Conservation (phyloP, 169 alveolate species). For the Eimeria maxima region DNA sequence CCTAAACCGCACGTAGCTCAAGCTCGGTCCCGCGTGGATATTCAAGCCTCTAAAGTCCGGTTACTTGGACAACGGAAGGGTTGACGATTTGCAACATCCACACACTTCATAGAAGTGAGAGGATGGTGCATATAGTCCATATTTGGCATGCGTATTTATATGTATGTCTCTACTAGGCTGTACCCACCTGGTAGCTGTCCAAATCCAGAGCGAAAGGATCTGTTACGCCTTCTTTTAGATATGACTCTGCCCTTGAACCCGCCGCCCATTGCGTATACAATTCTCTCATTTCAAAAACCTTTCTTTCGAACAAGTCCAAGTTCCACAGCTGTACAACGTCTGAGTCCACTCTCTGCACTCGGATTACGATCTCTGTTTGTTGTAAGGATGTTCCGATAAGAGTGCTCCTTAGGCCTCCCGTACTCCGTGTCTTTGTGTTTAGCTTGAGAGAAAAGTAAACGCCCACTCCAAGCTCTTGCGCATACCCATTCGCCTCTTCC, state of each 20-base stretch:
- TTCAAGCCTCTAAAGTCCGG: neutral
- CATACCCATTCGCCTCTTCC: conserved; percentile 81
- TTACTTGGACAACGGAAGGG: neutral
- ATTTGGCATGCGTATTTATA: neutral
- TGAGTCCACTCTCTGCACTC: conserved; percentile 79
- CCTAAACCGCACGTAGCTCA: conserved; percentile 11
- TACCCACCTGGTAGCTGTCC: conserved; percentile 80
- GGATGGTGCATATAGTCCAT: neutral
- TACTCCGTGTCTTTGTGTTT: conserved; percentile 29
- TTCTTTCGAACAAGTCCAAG: conserved; percentile 77
- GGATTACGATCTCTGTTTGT: conserved; percentile 78
- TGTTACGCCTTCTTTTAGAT: conserved; percentile 25
- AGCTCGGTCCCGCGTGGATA: neutral
- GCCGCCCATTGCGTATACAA: conserved; percentile 64
- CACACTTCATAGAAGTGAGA: neutral
- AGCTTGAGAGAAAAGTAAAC: conserved; percentile 81
- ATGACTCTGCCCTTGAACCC: conserved; percentile 22
- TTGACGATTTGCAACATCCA: neutral
- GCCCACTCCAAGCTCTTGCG: conserved; percentile 81
- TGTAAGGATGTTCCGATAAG: conserved; percentile 66
- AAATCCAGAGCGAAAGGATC: conserved; percentile 81
- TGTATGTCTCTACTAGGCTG: neutral
- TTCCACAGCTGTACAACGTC: conserved; percentile 81
- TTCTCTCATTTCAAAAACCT: conserved; percentile 82
- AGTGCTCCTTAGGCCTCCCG: conserved; percentile 31